Base-by-base conservation (phyloP, 305 asterid species). In the Fraxinus sp. region DNA sequence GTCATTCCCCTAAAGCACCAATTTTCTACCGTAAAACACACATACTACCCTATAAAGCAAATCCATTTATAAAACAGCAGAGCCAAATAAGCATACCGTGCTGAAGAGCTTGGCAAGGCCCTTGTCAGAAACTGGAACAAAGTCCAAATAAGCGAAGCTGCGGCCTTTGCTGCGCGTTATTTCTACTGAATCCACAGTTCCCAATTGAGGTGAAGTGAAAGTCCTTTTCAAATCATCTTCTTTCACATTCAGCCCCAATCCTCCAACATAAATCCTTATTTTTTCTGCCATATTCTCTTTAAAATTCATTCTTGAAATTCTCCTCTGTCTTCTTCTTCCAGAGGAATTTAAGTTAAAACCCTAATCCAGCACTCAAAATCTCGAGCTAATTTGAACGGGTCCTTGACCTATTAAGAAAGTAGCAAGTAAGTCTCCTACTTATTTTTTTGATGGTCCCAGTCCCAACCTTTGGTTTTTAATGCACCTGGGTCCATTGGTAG, bases 101-200 rank as follows among this genome's bases (percentile, higher is more conserved):
- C 94, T 94, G 92, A 93, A 93, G 82, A 95, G 97, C 88, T 88
- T 95, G 83, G 94, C 85, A 44, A 95, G 91, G 74, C 96, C 96
- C 85, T 93, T 93, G 14, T 94, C 97, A 64, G 98, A 95, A 66
- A 87, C 90, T n/a, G 97, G 97, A 77, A 88, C 7, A 78, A 93
- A 94, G 13, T 91, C 99, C 86, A 95, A 82, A 86, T 93, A 95
- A 24, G 93, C 98, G 79, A 95, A 92, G 86, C 97, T 90, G 59
- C 99, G 99, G 68, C 91, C 95, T 88, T 95, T 95, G 80, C 87
- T 85, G 78, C 98, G 94, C 82, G 90, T 86, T 33, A 94, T 83
- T 81, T 95, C 95, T 26, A 92, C 93, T 35, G 93, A 89, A 46
- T 90, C 89, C 66, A 95, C 98, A 8, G 76, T 79, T 14, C 99